These are phyloP conservation scores for Populus hybrid DNA, from an alignment of 441 rosid species.

Conservation along the genomic window DNA sequence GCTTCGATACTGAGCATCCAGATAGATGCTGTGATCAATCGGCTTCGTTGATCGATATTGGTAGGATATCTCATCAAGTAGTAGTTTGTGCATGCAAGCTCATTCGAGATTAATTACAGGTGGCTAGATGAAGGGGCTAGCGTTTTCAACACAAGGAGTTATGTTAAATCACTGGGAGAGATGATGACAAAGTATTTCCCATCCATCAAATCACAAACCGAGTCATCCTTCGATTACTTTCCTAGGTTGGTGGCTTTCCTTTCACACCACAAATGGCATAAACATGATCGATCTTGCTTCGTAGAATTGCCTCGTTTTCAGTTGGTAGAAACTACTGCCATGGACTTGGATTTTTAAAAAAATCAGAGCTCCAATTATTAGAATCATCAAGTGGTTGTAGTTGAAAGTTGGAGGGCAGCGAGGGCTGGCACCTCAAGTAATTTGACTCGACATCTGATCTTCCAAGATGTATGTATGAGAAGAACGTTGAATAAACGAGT, in stretches of 20 bases:
- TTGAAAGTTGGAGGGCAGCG: not conserved
- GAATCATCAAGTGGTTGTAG: not conserved
- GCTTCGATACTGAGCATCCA: not conserved
- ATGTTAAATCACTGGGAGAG: not conserved
- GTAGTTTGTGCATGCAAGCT: not conserved
- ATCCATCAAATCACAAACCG: not conserved
- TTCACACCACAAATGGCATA: not conserved
- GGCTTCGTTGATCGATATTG: not conserved
- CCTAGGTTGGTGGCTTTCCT: slow-evolving; percentile 25
- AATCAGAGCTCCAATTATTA: not conserved
- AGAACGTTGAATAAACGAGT: not conserved
- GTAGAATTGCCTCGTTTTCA: slow-evolving; percentile 18
- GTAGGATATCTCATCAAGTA: not conserved
- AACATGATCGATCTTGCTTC: slow-evolving; percentile 17
- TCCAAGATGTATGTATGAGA: not conserved
- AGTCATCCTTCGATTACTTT: not conserved
- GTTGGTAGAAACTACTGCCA: not conserved
- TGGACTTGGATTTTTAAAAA: not conserved
- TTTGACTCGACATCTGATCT: not conserved
- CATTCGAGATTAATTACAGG: not conserved
- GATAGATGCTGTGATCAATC: not conserved
- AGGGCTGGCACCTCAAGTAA: not conserved
- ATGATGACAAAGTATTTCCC: slow-evolving; percentile 7
- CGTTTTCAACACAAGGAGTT: not conserved
- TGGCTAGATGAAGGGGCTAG: not conserved